Evolutionary conservation across 164 flowering plant species (phyloP), one percentile per base, ranked within the genome.

Genomic region (Tetrastigma voinierianum): DNA sequence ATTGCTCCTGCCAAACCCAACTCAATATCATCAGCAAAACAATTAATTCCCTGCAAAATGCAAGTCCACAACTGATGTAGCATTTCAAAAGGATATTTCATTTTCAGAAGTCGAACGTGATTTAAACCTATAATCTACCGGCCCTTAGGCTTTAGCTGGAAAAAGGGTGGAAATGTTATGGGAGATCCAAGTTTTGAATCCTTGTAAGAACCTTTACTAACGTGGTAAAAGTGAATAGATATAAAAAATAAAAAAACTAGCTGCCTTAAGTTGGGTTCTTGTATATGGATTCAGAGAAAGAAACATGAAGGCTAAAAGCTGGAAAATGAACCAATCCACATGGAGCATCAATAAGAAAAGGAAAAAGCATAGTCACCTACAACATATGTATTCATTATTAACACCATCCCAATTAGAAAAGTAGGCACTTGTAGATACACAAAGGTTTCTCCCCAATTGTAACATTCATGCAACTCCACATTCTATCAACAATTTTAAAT

Each of bases 1-100:
- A 56, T 91, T 91, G 80, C 95, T 91, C 95, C 97, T 89, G 90
- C 69, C 53, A 69, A 71, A 48, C 44, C 49, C 45, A 66, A 44
- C 12, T 6, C 51, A 45, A 53, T 57, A 55, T 46, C 56, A 60
- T 69, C 57, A 72, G 24, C 61, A 64, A 51, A 40, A n/a, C 2
- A 45, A 10, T 60, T 60, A 11, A 16, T 19, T 10, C 23, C 19
- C 10, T 19, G 24, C 59, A 56, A 7, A 10, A 21, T 56, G 40
- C 40, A 32, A 32, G 6, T 32, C 40, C 40, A 23, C 8, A 56
- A 56, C 59, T 18, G n/a, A 46, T 47, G 43, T 23, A 62, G 48
- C 5, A 15, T 6, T 23, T 15, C 23, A 43, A 20, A 13, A 24
- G 24, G 46, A 23, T 16, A 3, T 3, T 20, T 5, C 24, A 15